Evolutionary conservation across 176 grass and related monocot genomes (phyloP).

Genomic region (Eleusine coracana): DNA sequence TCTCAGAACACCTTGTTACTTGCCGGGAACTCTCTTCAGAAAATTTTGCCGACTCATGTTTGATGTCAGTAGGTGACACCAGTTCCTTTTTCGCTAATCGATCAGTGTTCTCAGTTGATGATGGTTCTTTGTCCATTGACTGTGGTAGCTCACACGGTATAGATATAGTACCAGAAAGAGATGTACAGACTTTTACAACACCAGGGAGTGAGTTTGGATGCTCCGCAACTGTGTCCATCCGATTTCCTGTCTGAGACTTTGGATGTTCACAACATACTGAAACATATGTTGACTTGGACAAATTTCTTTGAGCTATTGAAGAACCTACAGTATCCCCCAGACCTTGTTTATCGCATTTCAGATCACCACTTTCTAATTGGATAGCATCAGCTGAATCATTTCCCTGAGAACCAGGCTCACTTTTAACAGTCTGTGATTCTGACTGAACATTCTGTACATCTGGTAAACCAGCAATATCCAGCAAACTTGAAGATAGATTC

Average conservation of each 20-base stretch:
- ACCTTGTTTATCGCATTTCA: conserved; percentile 26
- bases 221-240: conserved; percentile 36
- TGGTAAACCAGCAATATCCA: conserved; percentile 32
- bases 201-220: conserved; percentile 43
- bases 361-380: conserved; percentile 32
- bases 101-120: conserved; percentile 49
- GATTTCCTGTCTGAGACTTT: conserved; percentile 49
- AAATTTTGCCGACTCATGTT: conserved; percentile 44
- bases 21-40: conserved; percentile 56
- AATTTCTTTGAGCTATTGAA: conserved; percentile 35
- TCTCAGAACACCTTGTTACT: conserved; percentile 52
- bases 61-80: conserved; percentile 34
- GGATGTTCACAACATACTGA: conserved; percentile 30
- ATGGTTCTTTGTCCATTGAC: conserved; percentile 21
- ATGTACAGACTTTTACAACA: conserved; percentile 54
- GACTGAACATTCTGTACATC: conserved; percentile 44
- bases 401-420: conserved; percentile 24
- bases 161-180: conserved; percentile 50
- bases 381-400: conserved; percentile 36
- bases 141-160: conserved; percentile 49
- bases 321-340: conserved; percentile 29
- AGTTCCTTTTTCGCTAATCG: conserved; percentile 50
- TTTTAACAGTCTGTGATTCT: conserved; percentile 43
- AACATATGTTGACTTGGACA: conserved; percentile 44
- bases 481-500: conserved; percentile 47